phyloP scores from a whole-genome alignment of 148 eudicot genomes.

The Amaranthus cruentus region DNA sequence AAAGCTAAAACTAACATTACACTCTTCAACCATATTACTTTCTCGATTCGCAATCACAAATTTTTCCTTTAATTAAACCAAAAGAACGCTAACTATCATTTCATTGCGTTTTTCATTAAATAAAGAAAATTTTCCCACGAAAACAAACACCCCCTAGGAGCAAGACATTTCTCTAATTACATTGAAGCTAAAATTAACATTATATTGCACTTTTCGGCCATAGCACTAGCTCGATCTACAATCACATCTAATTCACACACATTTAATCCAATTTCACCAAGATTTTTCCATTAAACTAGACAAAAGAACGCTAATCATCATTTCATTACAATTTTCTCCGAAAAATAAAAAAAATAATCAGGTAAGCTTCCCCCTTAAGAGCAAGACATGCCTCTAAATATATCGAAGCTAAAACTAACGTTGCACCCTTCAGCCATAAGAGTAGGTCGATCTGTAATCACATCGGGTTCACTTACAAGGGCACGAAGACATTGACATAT shows the following conservation, averaged over 20 bases:
- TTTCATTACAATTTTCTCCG: no score
- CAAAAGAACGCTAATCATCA: no score
- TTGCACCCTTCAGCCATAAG: conserved; percentile 4
- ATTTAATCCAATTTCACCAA: no score
- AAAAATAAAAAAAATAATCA: no score
- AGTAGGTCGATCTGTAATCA: conserved; percentile 1
- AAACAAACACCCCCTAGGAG: neutral
- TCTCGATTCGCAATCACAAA: no score
- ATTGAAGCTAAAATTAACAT: conserved; percentile 4
- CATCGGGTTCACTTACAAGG: neutral
- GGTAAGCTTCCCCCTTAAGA: neutral
- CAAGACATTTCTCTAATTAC: conserved; percentile 5
- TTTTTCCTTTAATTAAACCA: no score
- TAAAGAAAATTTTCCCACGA: no score
- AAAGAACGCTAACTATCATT: no score
- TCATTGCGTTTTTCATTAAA: no score
- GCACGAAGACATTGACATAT: conserved; percentile 7
- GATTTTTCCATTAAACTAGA: no score
- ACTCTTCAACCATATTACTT: no score
- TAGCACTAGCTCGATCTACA: neutral
- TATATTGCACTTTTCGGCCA: neutral
- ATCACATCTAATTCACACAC: neutral
- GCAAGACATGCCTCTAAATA: conserved; percentile 5
- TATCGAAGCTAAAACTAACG: conserved; percentile 6
- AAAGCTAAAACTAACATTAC: no score